Evolutionary conservation across 345 rosid species (phyloP), one percentile per base, ranked within the genome.

Genomic region (Eucalyptus regnans): DNA sequence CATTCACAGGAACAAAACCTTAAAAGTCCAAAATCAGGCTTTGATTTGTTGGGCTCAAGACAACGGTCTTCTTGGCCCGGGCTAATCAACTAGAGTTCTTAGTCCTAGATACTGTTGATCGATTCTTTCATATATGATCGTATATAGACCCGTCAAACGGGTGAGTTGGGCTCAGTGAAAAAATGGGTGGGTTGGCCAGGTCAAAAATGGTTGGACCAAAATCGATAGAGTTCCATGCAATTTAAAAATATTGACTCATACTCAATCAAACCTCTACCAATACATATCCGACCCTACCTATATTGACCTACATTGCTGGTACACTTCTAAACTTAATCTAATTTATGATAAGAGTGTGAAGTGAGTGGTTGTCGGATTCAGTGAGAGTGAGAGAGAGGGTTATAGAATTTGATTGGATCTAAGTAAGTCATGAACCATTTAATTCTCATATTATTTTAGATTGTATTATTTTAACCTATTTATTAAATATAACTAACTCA

Each of bases 1-100:
- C 83, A 20, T 37, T 11, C 46, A 20, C 48, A 41, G 3, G 27
- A 37, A 5, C 83, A 37, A 18, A 37, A 18, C 12, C 81, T 7
- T 37, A 18, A 37, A 71, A 71, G 10, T 33, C 44, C 80, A 68
- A 37, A 76, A 76, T 37, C 27, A 37, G 46, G 83, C 27, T 76
- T 76, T 37, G 46, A 37, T 76, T 76, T 94, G 94, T 93, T 92
- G 95, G 95, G 88, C 56, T 76, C 93, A 94, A 92, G 94, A 86
- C 58, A 91, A 68, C 17, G 44, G 80, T 68, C 80, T 68, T 33
- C 83, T 76, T 41, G 46, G 46, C 48, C 83, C 15, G 23, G 46
- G 83, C 48, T 44, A 44, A 76, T 20, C 5, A 10, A 20, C 46
- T 37, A 33, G 22, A 37, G 4, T 41, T 20, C 46, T 41, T 20